Evolutionary conservation across 176 grass and related monocot genomes (phyloP).

Genomic region (Aegilops umbellulata): DNA sequence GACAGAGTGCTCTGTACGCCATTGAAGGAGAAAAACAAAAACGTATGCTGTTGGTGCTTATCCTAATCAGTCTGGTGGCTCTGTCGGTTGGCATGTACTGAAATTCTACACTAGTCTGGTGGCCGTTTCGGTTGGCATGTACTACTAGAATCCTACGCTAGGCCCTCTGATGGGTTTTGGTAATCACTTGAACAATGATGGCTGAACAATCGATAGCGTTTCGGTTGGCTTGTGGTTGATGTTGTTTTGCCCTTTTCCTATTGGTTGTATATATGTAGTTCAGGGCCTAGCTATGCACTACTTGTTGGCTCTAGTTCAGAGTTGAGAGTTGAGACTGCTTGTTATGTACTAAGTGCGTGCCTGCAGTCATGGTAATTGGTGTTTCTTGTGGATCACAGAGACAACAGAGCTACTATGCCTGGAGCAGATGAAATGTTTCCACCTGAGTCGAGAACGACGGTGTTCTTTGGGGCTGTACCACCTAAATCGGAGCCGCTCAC

Average conservation of each 20-base stretch:
- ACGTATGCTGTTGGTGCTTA: slow-evolving; percentile 23
- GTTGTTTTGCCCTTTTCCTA: neutral
- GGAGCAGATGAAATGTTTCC: slow-evolving; percentile 40
- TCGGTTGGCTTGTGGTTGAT: neutral
- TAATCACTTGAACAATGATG: neutral
- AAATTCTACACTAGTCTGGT: slow-evolving; percentile 22
- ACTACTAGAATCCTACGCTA: slow-evolving; percentile 1
- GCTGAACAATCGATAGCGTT: neutral
- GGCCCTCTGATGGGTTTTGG: neutral
- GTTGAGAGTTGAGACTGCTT: slow-evolving; percentile 27
- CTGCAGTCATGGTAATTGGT: neutral
- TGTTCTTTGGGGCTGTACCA: slow-evolving; percentile 49
- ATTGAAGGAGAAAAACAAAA: neutral
- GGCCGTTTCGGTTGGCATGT: slow-evolving; percentile 27
- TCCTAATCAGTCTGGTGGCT: slow-evolving; percentile 27
- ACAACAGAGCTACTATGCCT: slow-evolving; percentile 16
- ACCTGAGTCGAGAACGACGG: slow-evolving; percentile 39
- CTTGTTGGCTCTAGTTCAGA: neutral
- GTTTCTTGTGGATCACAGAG: neutral
- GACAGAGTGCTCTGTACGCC: neutral
- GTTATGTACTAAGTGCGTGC: neutral
- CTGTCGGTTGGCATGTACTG: slow-evolving; percentile 18
- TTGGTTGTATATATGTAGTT: neutral
- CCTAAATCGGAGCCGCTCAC: slow-evolving; percentile 52
- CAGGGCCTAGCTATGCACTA: neutral